Percentiles rank a stretch among this genome's conserved stretches.
Evolutionary conservation across 1,139 yeast genomes (phyloP).

Genomic region (Candida gigantensis): DNA sequence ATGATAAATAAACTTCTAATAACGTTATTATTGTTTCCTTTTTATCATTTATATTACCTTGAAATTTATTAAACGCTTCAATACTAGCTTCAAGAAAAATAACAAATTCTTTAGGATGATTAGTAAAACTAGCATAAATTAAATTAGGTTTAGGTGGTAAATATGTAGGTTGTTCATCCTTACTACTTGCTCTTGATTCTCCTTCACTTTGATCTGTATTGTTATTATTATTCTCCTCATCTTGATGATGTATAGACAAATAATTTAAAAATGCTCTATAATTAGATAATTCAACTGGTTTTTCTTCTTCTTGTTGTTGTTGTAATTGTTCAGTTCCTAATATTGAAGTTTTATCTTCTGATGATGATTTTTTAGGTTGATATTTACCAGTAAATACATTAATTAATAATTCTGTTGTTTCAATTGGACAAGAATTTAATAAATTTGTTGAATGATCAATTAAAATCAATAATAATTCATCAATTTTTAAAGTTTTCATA

Average conservation of each 20-base stretch:
- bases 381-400: slow-evolving; percentile 88
- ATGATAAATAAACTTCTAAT: slow-evolving; percentile 74
- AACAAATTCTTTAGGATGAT: slow-evolving; percentile 85
- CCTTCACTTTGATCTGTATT: slow-evolving; percentile 11
- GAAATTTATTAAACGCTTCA: slow-evolving; percentile 74
- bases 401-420: slow-evolving; percentile 78
- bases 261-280: slow-evolving; percentile 72
- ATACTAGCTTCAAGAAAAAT: slow-evolving; percentile 93
- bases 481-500: slow-evolving; percentile 69
- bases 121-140: slow-evolving; percentile 81
- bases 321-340: slow-evolving; percentile 10
- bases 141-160: slow-evolving; percentile 90
- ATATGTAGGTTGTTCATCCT: slow-evolving; percentile 59
- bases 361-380: slow-evolving; percentile 40
- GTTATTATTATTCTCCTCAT: slow-evolving; percentile 7
- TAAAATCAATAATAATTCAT: slow-evolving; percentile 75
- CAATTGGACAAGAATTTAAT: slow-evolving; percentile 71
- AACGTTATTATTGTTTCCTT: slow-evolving; percentile 74
- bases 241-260: slow-evolving; percentile 39
- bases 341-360: no score
- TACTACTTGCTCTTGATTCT: slow-evolving; percentile 11
- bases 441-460: slow-evolving; percentile 66
- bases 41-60: slow-evolving; percentile 69
- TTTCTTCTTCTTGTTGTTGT: slow-evolving; percentile 13
- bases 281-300: slow-evolving; percentile 50